Evolutionary conservation across 805 yeast species (phyloP).

Genomic region (Komagataella kurtzmanii): DNA sequence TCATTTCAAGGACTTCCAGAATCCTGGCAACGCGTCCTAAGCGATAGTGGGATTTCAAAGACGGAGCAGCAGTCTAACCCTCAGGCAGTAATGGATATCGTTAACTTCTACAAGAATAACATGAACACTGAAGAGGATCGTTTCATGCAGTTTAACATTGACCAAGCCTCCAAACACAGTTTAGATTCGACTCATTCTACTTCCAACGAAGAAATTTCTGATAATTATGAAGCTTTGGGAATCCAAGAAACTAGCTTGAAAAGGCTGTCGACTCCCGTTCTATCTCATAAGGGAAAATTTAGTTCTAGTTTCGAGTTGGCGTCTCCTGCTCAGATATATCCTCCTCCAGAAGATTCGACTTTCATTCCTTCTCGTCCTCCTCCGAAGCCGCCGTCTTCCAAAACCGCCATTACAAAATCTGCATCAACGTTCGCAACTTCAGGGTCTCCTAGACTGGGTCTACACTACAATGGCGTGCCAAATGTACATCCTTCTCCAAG

Average conservation of each 20-base stretch:
- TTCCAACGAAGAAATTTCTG: conserved; percentile 8
- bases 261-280: background rate
- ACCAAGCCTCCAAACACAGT: conserved; percentile 1
- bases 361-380: conserved; percentile 60
- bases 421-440: conserved; percentile 4
- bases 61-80: conserved; percentile 88
- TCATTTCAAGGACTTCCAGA: conserved; percentile 86
- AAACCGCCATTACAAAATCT: conserved; percentile 1
- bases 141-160: conserved; percentile 2
- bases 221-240: background rate
- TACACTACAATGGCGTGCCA: background rate
- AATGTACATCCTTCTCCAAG: conserved; percentile 3
- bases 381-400: conserved; percentile 34
- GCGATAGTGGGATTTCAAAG: conserved; percentile 77
- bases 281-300: background rate
- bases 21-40: conserved; percentile 78
- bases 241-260: background rate
- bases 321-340: background rate
- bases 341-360: conserved; percentile 1
- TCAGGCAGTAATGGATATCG: conserved; percentile 85
- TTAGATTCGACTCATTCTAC: conserved; percentile 17
- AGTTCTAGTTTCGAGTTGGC: background rate
- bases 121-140: conserved; percentile 18
- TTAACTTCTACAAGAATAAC: conserved; percentile 65
- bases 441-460: background rate